Conservation (phyloP, 73 alveolate species). For the Breviolum minutum region DNA sequence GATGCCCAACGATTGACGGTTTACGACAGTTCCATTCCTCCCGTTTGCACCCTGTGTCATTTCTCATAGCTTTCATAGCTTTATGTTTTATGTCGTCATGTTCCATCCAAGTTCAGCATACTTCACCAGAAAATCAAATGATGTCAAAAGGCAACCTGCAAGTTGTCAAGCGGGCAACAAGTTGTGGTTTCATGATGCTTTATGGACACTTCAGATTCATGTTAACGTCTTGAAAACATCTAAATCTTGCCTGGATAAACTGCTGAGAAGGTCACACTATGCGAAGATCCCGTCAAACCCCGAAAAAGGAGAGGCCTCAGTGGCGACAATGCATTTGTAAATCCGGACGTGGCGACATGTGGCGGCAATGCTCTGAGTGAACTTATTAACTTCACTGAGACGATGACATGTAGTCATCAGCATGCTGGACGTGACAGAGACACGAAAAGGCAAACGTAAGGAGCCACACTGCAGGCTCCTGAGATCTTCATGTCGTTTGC, state of each 20-base stretch:
- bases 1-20: not conserved
- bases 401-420: slow-evolving; percentile 56
- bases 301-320: slow-evolving; percentile 50
- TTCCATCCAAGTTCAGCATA: too few species aligned
- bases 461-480: slow-evolving; percentile 92
- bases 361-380: not conserved
- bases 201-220: not conserved
- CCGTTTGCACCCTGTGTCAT: not conserved
- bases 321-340: not conserved
- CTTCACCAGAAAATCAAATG: too few species aligned
- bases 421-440: slow-evolving; percentile 85
- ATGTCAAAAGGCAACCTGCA: too few species aligned
- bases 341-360: not conserved
- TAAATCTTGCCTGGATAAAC: slow-evolving; percentile 56
- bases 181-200: too few species aligned
- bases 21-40: not conserved
- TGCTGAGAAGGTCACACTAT: slow-evolving; percentile 15
- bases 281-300: slow-evolving; percentile 54
- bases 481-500: not conserved
- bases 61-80: not conserved
- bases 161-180: too few species aligned
- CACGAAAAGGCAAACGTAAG: slow-evolving; percentile 48
- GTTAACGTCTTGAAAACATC: not conserved
- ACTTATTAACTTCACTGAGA: not conserved
- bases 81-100: too few species aligned